Base-by-base conservation (phyloP, 2,329 filamentous ascomycete genomes). In the Blumeriella jaapii region DNA sequence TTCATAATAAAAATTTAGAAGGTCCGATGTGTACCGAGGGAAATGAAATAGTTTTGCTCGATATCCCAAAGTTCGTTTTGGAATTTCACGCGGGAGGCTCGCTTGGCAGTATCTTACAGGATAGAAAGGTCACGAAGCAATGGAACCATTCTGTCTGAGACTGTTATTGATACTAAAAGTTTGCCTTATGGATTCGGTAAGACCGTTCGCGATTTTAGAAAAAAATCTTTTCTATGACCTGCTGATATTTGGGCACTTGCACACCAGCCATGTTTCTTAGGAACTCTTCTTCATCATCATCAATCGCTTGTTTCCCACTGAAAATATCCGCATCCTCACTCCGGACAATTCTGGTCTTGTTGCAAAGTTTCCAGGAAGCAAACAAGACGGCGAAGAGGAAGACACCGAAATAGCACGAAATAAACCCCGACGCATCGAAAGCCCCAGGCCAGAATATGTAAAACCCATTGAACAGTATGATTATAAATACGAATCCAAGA, bases 381-480 rank as follows among this genome's bases (percentile, higher is more conserved):
- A 23, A 86, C 7, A 85, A 59, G 4, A 63, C 29, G 23, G 66
- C 48, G 34, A 67, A 68, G 46, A 70, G 71, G 4, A 63, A 62
- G 18, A 72, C 56, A 6, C 61, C 65, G 47, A 73, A 69, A 53
- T 74, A 74, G 11, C 59, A 60, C 2, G 68, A 67, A 33, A 74
- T 45, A 52, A 73, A 73, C 27, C 60, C 59, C 7, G 64, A 57
- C 0, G 60, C 57, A n/a, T 29, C 24, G n/a, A 38, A 45, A 24
- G 54, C 61, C 45, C 63, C 71, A 5, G 68, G 68, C 39, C 62
- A 58, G 43, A 76, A 72, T 14, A 64, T 58, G 39, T 71, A 63
- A 38, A 71, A 74, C 11, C 72, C 69, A 28, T 74, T 66, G 36
- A 74, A 71, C 15, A 74, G 43, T 32, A 72, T 64, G 27, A 71